phyloP scores from a whole-genome alignment of 768 basidiomycete species.

The Chalciporus pseudorubinellus region DNA sequence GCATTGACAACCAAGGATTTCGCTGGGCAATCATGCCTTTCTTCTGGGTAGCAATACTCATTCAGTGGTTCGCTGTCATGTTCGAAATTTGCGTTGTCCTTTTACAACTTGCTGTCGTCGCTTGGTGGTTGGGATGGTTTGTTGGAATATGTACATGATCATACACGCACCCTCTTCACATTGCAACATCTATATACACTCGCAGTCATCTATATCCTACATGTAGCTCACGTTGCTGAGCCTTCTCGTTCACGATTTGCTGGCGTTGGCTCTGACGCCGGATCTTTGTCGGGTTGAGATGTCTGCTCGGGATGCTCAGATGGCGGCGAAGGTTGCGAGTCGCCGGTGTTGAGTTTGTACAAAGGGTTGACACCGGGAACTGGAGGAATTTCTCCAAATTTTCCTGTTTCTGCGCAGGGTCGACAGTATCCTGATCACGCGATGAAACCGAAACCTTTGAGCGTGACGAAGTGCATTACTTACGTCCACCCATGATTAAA shows the following conservation, averaged over 20 bases:
- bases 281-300: constrained; percentile 1
- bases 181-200: constrained; percentile 9
- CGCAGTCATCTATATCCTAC: constrained; percentile 11
- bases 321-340: constrained; percentile 6
- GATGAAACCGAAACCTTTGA: not conserved
- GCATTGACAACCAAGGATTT: constrained; percentile 58
- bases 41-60: constrained; percentile 60
- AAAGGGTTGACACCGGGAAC: not conserved
- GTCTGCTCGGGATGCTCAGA: not conserved
- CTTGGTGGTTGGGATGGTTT: constrained; percentile 79
- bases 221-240: not conserved
- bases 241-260: not conserved
- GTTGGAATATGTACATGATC: constrained; percentile 45
- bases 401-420: constrained; percentile 59
- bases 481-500: constrained; percentile 72
- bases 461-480: constrained; percentile 30
- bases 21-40: constrained; percentile 63
- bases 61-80: constrained; percentile 67
- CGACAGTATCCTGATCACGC: constrained; percentile 59
- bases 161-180: not conserved
- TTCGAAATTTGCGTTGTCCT: constrained; percentile 56
- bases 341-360: not conserved
- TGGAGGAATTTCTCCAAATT: constrained; percentile 34
- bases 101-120: constrained; percentile 54
- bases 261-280: not conserved